Conservation (phyloP, 2,329 filamentous ascomycete genomes). For the Whalleya microplaca region DNA sequence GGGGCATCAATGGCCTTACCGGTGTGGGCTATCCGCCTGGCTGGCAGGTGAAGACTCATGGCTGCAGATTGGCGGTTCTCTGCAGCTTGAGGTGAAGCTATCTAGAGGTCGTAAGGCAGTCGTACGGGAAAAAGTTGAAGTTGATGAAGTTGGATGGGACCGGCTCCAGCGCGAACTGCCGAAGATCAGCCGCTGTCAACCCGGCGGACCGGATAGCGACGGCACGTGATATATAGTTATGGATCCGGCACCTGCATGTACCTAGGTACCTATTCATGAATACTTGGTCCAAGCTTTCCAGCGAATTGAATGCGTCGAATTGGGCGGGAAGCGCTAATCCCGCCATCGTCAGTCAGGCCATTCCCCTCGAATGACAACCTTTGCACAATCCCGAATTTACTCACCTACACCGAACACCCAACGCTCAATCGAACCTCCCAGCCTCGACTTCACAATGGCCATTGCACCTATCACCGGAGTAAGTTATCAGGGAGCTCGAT, state of each 20-base stretch:
- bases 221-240: no score
- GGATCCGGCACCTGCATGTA: no score
- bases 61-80: constrained; percentile 27
- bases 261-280: neutral
- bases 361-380: constrained; percentile 9
- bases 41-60: constrained; percentile 70
- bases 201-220: neutral
- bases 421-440: constrained; percentile 6
- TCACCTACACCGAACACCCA: constrained; percentile 2
- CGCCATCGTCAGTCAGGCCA: constrained; percentile 21
- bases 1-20: constrained; percentile 49
- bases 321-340: no score
- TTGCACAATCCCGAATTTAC: constrained; percentile 7
- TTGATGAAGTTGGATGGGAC: constrained; percentile 2
- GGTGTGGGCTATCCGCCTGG: constrained; percentile 62
- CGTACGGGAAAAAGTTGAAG: constrained; percentile 7
- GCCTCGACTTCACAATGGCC: constrained; percentile 50
- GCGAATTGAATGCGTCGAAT: constrained; percentile 23
- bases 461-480: constrained; percentile 63
- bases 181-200: constrained; percentile 9
- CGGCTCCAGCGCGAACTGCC: constrained; percentile 3
- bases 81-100: constrained; percentile 7
- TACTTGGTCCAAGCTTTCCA: constrained; percentile 15
- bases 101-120: neutral
- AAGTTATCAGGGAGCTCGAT: constrained; percentile 44